Base-by-base conservation (phyloP, 2,329 filamentous ascomycete genomes). In the Penicillium griseofulvum region DNA sequence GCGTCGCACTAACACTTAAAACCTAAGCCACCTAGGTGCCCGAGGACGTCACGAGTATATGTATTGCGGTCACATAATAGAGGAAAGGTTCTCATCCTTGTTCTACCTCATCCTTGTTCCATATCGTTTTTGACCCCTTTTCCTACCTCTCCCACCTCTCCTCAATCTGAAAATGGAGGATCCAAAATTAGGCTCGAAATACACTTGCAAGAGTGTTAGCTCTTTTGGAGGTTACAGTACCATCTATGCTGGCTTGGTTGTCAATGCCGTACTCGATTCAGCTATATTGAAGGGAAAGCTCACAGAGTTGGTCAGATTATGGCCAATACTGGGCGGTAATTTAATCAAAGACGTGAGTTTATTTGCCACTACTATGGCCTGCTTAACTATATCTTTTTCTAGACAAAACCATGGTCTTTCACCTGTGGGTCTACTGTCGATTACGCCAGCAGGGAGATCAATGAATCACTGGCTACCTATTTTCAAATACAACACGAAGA, bases 121-220 rank as follows among this genome's bases (percentile, higher is more conserved):
- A 7, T 1, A 17, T 22, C 22, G 22, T 4, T 22, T 22, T 22
- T 4, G n/a, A 3, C 22, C 22, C 6, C 5, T 43, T 43, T 43
- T 19, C 11, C 9, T 11, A 3, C n/a, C 28, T 44, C 12, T 9
- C 2, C 17, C 2, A 17, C 24, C n/a, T 1, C 11, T 19, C 11
- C 5, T n/a, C 10, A 28, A 42, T 4, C 17, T 49, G 12, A 70
- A 57, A 17, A 12, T 52, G 4, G 66, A 68, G 0, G 61, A 61
- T 10, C 62, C 60, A 6, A 69, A 58, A 8, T 57, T 10, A 4
- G 60, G 63, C 22, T 53, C 37, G 1, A 37, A 17, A 17, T 48
- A 48, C 12, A 36, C n/a, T 17, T 48, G 22, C 22, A 48, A 37
- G 1, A 28, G 31, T 28, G 22, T 14, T 7, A 48, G n/a, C 11